Evolutionary conservation across 1,284 basidiomycete genomes (phyloP), one percentile per base, ranked within the genome.

Genomic region (Ganoderma multipileum): DNA sequence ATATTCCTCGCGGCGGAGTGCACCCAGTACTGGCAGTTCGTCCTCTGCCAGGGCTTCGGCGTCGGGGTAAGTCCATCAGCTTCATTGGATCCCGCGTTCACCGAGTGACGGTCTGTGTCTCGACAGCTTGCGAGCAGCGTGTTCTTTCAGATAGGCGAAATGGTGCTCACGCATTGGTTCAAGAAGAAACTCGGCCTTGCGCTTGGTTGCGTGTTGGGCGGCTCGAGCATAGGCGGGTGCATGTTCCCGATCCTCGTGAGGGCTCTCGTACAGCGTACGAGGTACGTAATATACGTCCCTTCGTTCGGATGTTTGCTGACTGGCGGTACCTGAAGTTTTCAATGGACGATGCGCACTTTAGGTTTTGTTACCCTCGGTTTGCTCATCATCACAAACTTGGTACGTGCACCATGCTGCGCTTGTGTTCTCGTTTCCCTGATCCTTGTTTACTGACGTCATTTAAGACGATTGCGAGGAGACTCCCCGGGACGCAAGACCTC

Each of bases 261-360:
- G 39, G 82, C 78, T 41, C 73, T 86, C 39, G 72, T 84, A 47
- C 72, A 76, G 2, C 41, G 71, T 26, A 74, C 83, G 18, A 83
- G 78, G 80, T 78, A 30, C 1, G 26, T 30, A 6, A 18, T 16
- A 4, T 26, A 16, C 71, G n/a, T 5, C 4, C 6, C 2, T 4
- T 8, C 4, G 8, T 8, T 8, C 20, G 8, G 14, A 1, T 5
- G 12, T 36, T 18, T n/a, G 5, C 12, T 52, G 38, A 30, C 26
- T 54, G n/a, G n/a, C n/a, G n/a, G 11, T 26, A 9, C 4, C 1
- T 16, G 4, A 14, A 54, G 50, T 3, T 54, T 54, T 7, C 50
- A 54, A 4, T 89, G 88, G 88, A 87, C 87, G 1, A 86, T 89
- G 83, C 82, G 88, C 20, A 83, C 86, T 47, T 75, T 88, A 36